Conservation (phyloP, 805 yeast genomes). For the Spathaspora gorwiae region DNA sequence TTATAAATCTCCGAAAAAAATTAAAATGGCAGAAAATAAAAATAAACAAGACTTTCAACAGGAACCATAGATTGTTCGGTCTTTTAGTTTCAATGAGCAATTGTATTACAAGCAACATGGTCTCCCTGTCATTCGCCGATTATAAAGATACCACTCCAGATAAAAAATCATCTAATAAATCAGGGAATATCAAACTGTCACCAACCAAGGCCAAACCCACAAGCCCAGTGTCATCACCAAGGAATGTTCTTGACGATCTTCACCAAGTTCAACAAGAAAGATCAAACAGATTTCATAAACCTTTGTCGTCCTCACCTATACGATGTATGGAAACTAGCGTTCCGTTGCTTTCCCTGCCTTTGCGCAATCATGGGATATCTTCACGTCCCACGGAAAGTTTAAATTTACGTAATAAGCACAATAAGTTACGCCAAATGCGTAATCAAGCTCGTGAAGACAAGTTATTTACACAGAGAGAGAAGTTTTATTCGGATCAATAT, state of each 20-base stretch:
- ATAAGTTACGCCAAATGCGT: slow-evolving; percentile 19
- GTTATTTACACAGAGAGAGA: slow-evolving; percentile 14
- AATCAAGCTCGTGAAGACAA: slow-evolving; percentile 20
- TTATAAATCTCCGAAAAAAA: too few relatives aligned
- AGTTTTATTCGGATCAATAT: slow-evolving; percentile 14
- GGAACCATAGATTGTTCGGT: too few relatives aligned
- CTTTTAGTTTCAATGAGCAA: too few relatives aligned
- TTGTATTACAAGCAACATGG: too few relatives aligned
- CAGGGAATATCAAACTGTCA: not conserved
- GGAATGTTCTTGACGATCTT: slow-evolving; percentile 13
- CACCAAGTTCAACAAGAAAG: slow-evolving; percentile 16
- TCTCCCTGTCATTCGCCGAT: too few relatives aligned
- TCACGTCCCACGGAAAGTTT: slow-evolving; percentile 1
- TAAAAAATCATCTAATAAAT: too few relatives aligned
- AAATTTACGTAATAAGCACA: slow-evolving; percentile 18
- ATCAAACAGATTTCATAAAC: slow-evolving; percentile 10
- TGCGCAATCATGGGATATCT: not conserved
- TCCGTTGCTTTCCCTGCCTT: not conserved
- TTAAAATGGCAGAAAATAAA: too few relatives aligned
- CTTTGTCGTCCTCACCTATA: slow-evolving; percentile 11
- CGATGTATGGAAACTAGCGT: not conserved
- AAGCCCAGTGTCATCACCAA: not conserved
- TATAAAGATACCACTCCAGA: too few relatives aligned
- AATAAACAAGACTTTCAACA: too few relatives aligned
- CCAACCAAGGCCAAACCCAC: not conserved